Conservation (phyloP, 2,329 filamentous ascomycete genomes). For the Juglanconis sp. region DNA sequence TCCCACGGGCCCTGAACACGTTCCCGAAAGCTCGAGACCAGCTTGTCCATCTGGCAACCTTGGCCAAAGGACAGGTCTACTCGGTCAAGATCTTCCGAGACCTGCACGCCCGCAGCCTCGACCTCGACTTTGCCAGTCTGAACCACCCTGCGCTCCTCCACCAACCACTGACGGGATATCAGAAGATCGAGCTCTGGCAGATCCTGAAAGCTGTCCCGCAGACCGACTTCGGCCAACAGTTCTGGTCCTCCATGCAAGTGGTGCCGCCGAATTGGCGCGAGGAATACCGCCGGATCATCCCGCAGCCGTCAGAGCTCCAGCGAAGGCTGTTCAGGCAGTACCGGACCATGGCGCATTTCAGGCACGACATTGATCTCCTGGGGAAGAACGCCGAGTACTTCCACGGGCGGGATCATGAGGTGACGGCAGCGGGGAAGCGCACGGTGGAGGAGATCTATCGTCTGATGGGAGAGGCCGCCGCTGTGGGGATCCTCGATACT, state of each 20-base stretch:
- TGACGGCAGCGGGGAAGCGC: neutral
- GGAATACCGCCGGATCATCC: neutral
- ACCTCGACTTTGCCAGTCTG: neutral
- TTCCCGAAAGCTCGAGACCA: neutral
- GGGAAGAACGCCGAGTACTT: neutral
- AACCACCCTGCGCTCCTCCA: neutral
- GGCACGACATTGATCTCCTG: neutral
- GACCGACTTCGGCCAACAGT: neutral
- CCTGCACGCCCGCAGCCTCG: neutral
- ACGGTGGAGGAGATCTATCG: neutral
- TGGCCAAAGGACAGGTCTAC: neutral
- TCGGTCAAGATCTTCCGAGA: neutral
- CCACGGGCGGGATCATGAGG: neutral
- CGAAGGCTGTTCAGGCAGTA: neutral
- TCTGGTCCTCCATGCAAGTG: neutral
- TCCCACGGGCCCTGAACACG: neutral
- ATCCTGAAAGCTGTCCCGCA: neutral
- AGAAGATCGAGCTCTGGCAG: neutral
- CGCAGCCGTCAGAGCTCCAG: neutral
- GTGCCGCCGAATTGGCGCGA: neutral
- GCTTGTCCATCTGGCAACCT: neutral
- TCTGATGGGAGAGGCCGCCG: neutral
- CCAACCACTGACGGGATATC: neutral
- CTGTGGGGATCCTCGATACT: neutral
- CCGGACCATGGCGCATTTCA: neutral